Base-by-base conservation (phyloP, 106 monocot genomes). In the Allium cepa region DNA sequence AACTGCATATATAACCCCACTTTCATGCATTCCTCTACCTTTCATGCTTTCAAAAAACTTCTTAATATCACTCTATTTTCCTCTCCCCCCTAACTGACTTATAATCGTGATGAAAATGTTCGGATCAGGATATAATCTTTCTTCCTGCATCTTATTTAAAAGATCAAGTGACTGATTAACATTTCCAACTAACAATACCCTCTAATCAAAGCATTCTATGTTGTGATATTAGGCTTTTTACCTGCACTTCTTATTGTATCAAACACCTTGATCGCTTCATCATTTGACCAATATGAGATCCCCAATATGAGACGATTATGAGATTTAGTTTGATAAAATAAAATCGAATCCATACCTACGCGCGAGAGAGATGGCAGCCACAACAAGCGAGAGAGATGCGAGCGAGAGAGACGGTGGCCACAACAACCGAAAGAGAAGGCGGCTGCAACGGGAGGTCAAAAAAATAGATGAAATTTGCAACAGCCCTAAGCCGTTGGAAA, bases 61-160 rank as follows among this genome's bases (percentile, higher is more conserved):
- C 71, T 49, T 83, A 26, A 89, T 82, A 53, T 86, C 77, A 55
- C 70, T 79, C 93, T 86, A 89, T 71, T 71, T 89, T 46, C 93
- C 93, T 62, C 75, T 69, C 79, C 84, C 86, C 26, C 89, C 93
- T 58, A 89, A 70, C 48, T 70, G 53, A 10, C 81, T 84, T 56
- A 93, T 84, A 47, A 94, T 79, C 0, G 49, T 60, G 26, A 84
- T 49, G 46, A 90, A 87, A 26, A 90, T 72, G 69, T 84, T 90
- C 0, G 90, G 90, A 53, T 94, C 94, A 26, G 90, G 90, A 55
- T 94, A 84, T 65, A 94, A 46, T 27, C 90, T 87, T 57, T 75
- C 59, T 57, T 82, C 94, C 67, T 80, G 87, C 94, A 90, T 94
- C 73, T 64, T 45, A 2, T 12, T 61, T 14, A 89, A 79, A 57